Conservation (phyloP, 495 filamentous ascomycete genomes). For the Astrothelium subdiscretum region DNA sequence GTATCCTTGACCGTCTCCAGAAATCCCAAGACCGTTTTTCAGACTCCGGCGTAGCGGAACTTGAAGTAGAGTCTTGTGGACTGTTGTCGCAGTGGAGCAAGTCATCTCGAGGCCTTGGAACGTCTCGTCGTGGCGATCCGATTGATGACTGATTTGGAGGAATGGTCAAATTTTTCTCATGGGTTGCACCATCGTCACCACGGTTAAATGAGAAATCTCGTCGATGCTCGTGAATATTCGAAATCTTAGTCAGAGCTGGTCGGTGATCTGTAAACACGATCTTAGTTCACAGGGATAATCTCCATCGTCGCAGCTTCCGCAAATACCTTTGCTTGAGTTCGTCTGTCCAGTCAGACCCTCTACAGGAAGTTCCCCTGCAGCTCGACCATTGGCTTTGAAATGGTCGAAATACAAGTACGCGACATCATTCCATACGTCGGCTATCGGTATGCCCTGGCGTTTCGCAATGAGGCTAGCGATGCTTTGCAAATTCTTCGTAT, state of each 20-base stretch:
- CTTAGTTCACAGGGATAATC: not conserved
- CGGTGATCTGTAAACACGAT: not conserved
- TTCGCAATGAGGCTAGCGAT: not conserved
- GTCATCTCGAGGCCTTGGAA: not conserved
- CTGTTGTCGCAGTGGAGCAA: not conserved
- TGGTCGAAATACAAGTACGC: not conserved
- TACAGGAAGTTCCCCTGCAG: not conserved
- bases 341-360: not conserved
- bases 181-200: constrained; percentile 16
- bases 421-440: not conserved
- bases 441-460: not conserved
- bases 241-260: not conserved
- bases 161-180: not conserved
- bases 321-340: not conserved
- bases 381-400: not conserved
- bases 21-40: constrained; percentile 2
- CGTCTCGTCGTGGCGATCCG: not conserved
- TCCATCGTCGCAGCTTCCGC: not conserved
- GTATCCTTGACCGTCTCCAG: constrained; percentile 23
- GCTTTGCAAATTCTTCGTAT: not conserved
- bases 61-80: not conserved
- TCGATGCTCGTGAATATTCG: constrained; percentile 3
- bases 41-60: not conserved
- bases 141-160: not conserved
- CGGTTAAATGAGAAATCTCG: constrained; percentile 25